phyloP scores from a whole-genome alignment of 768 basidiomycete genomes.

The Trametes maxima region DNA sequence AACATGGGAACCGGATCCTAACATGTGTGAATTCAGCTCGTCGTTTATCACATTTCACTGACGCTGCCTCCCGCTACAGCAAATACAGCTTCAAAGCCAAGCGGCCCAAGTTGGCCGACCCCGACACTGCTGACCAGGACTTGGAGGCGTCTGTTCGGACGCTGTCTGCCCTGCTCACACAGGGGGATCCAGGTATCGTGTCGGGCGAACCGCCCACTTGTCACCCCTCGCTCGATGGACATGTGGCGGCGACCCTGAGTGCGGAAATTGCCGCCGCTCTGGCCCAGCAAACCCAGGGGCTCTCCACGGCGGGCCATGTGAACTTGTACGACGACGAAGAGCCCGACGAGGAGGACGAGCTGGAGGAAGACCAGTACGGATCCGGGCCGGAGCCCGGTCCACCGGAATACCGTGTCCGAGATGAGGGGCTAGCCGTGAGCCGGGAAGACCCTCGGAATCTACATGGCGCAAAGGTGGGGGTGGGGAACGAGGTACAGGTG shows the following conservation, averaged over 20 bases:
- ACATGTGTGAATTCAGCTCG: constrained; percentile 55
- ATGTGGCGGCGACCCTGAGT: constrained; percentile 70
- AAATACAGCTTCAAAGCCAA: constrained; percentile 82
- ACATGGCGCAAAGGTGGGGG: constrained; percentile 1
- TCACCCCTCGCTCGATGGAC: constrained; percentile 48
- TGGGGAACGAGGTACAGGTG: constrained; percentile 20
- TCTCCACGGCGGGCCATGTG: constrained; percentile 44
- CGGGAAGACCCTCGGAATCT: constrained; percentile 7
- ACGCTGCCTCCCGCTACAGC: constrained; percentile 39
- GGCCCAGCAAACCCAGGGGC: constrained; percentile 46
- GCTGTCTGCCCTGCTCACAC: constrained; percentile 66
- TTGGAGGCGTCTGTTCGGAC: constrained; percentile 75
- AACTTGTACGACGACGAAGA: constrained; percentile 48
- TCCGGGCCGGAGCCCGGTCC: constrained; percentile 41
- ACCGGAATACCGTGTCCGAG: constrained; percentile 50
- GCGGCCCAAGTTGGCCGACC: constrained; percentile 48
- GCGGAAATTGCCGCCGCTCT: constrained; percentile 81
- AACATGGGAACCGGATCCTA: constrained; percentile 81
- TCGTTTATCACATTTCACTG: constrained; percentile 13
- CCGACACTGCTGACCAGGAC: constrained; percentile 54
- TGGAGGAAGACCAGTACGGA: constrained; percentile 51
- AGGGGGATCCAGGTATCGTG: constrained; percentile 39
- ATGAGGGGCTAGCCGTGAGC: constrained; percentile 9
- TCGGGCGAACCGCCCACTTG: constrained; percentile 5
- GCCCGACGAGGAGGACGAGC: constrained; percentile 49